Percentiles rank a stretch among this genome's conserved stretches.
Conservation (phyloP, 2,329 filamentous ascomycete genomes). For the Fusarium goolgardi region DNA sequence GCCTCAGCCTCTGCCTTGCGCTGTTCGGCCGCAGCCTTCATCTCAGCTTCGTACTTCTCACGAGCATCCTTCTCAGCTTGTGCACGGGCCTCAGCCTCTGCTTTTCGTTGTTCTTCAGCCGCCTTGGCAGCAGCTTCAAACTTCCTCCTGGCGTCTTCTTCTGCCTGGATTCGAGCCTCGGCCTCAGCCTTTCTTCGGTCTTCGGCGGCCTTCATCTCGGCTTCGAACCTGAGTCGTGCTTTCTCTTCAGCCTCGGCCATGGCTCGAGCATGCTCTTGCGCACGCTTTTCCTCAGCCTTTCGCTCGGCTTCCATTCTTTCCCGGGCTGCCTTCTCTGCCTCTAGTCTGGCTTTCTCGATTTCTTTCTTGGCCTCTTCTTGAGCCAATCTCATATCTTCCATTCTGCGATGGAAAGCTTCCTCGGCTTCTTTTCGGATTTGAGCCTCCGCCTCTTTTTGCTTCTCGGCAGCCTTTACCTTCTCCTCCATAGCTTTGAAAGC, state of each 20-base stretch:
- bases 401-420: conserved; percentile 50
- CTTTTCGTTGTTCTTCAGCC: conserved; percentile 49
- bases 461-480: conserved; percentile 59
- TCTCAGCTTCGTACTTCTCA: conserved; percentile 60
- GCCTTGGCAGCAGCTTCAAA: conserved; percentile 58
- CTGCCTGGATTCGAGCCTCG: conserved; percentile 58
- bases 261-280: conserved; percentile 61
- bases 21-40: conserved; percentile 58
- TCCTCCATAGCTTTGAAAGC: conserved; percentile 61
- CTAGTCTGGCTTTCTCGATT: conserved; percentile 43
- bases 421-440: conserved; percentile 61
- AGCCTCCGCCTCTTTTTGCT: conserved; percentile 58
- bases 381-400: conserved; percentile 45
- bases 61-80: conserved; percentile 55
- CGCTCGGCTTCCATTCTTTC: conserved; percentile 58
- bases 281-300: conserved; percentile 43
- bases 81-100: conserved; percentile 35
- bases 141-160: conserved; percentile 60
- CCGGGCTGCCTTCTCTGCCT: conserved; percentile 58
- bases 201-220: conserved; percentile 58
- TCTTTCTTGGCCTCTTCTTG: conserved; percentile 54
- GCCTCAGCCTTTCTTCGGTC: conserved; percentile 59
- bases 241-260: conserved; percentile 59
- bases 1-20: conserved; percentile 62
- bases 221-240: conserved; percentile 60